Conservation (phyloP, 2,329 filamentous ascomycete genomes). For the Sporothrix luriei region DNA sequence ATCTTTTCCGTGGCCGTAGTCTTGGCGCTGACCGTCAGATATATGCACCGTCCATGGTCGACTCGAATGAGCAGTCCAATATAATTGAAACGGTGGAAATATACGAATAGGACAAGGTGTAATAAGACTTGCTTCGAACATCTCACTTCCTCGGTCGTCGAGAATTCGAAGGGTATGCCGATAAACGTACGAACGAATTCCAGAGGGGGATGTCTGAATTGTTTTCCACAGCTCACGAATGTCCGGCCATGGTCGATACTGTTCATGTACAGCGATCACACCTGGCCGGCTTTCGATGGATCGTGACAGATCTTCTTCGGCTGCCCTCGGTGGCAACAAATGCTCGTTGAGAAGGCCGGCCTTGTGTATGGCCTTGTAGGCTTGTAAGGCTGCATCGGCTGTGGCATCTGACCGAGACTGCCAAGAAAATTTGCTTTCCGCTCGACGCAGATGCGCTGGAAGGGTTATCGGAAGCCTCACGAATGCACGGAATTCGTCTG, state of each 20-base stretch:
- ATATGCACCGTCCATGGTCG: conserved; percentile 46
- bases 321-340: conserved; percentile 63
- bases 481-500: conserved; percentile 53
- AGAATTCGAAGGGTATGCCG: conserved; percentile 43
- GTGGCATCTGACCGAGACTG: conserved; percentile 69
- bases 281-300: conserved; percentile 46
- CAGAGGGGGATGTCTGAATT: background rate
- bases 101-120: conserved; percentile 50
- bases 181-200: conserved; percentile 35
- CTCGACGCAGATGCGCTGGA: conserved; percentile 60
- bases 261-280: conserved; percentile 44
- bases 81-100: conserved; percentile 46
- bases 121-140: conserved; percentile 48
- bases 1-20: background rate
- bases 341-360: conserved; percentile 76
- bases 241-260: conserved; percentile 52
- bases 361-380: conserved; percentile 69
- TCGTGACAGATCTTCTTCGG: conserved; percentile 33
- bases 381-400: conserved; percentile 81
- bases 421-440: conserved; percentile 62
- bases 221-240: conserved; percentile 50
- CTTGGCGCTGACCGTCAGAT: background rate
- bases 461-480: conserved; percentile 74
- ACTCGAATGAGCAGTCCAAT: conserved; percentile 44
- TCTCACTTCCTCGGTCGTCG: conserved; percentile 41